Conservation (phyloP, 768 basidiomycete genomes). For the Lactarius hengduanensis region DNA sequence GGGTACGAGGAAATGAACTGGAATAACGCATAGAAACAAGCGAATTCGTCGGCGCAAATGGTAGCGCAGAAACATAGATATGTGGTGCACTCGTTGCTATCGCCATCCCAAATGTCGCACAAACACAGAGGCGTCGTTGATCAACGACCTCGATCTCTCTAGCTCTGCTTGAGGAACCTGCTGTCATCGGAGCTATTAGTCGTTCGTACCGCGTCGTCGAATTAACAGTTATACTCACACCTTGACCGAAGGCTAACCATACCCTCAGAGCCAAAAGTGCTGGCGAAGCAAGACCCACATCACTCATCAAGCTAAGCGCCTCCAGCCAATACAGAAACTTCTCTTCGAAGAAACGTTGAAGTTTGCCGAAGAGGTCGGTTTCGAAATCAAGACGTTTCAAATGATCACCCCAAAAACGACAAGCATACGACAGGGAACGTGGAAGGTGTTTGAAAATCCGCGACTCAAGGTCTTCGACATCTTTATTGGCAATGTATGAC, state of each 20-base stretch:
- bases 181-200: background rate
- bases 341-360: background rate
- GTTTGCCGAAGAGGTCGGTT: background rate
- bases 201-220: background rate
- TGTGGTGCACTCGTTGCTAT: background rate
- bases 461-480: background rate
- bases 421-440: background rate
- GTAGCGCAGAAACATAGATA: background rate
- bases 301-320: background rate
- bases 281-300: background rate
- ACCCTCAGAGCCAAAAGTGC: background rate
- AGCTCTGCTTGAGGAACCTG: background rate
- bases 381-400: background rate
- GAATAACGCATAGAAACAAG: background rate
- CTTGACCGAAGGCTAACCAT: background rate
- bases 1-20: background rate
- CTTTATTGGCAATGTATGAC: background rate
- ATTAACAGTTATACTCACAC: background rate
- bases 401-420: constrained; percentile 4
- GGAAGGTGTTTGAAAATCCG: background rate
- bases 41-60: background rate
- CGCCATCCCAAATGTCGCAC: background rate
- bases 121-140: background rate
- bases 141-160: background rate
- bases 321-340: background rate